These are phyloP conservation scores for Paxillus involutus DNA, from an alignment of 768 basidiomycete species.

Conservation along the genomic window DNA sequence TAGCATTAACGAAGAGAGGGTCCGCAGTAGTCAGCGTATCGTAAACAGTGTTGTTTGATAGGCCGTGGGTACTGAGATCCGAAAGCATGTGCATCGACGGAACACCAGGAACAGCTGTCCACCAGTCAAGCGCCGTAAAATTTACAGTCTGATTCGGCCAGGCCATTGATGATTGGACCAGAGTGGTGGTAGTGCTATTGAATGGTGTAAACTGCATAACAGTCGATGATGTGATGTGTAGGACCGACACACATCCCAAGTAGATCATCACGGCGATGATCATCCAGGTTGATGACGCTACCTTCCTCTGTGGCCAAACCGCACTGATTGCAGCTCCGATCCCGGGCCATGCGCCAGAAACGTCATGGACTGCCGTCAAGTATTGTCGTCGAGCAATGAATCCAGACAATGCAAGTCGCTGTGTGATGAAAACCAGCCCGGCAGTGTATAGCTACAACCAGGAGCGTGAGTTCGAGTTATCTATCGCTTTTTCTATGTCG, in stretches of 20 bases:
- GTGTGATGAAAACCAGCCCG: no score
- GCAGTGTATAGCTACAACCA: no score
- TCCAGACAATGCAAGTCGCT: no score
- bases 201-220: conserved; percentile 18
- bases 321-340: conserved; percentile 20
- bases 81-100: not conserved
- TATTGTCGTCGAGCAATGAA: conserved; percentile 6
- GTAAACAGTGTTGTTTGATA: conserved; percentile 11
- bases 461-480: not conserved
- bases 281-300: conserved; percentile 9
- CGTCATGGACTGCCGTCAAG: conserved; percentile 20
- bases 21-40: not conserved
- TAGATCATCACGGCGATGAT: conserved; percentile 15
- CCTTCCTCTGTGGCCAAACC: no score
- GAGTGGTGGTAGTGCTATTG: not conserved
- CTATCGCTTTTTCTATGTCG: not conserved
- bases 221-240: conserved; percentile 21
- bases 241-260: no score
- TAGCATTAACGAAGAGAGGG: not conserved
- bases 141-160: conserved; percentile 11
- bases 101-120: not conserved
- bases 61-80: conserved; percentile 3
- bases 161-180: no score
- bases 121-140: not conserved
- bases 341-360: conserved; percentile 19